These are phyloP conservation scores for Boletus vermiculosoides DNA, from an alignment of 768 basidiomycete genomes.

Conservation along the genomic window DNA sequence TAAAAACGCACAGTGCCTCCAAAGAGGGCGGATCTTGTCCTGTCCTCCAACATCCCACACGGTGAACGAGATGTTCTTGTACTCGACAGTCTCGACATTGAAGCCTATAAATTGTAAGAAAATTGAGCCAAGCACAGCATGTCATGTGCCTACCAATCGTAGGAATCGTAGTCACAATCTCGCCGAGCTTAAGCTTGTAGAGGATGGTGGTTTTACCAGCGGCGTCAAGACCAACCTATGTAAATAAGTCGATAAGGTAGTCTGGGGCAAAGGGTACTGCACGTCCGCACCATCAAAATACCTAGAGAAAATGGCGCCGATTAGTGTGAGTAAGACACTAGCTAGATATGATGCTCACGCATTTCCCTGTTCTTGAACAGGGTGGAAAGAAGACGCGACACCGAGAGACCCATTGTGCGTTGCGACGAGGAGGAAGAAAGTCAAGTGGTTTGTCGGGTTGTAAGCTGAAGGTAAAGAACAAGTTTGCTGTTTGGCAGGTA, in stretches of 20 bases:
- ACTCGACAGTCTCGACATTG: slow-evolving; percentile 99
- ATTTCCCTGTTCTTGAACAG: slow-evolving; percentile 99
- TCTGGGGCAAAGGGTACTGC: slow-evolving; percentile 20
- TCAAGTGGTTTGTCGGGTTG: slow-evolving; percentile 28
- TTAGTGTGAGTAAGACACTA: slow-evolving; percentile 21
- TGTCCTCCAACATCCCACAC: slow-evolving; percentile 99
- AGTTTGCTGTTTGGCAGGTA: slow-evolving; percentile 33
- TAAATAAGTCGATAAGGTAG: slow-evolving; percentile 9
- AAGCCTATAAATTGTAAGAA: slow-evolving; percentile 64
- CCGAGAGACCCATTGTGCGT: slow-evolving; percentile 70
- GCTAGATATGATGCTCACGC: slow-evolving; percentile 61
- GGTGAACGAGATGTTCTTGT: slow-evolving; percentile 99
- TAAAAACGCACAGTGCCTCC: slow-evolving; percentile 93
- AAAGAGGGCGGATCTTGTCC: slow-evolving; percentile 99
- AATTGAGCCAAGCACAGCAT: neutral
- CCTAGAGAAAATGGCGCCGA: slow-evolving; percentile 50
- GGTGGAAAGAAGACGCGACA: slow-evolving; percentile 73
- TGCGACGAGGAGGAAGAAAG: slow-evolving; percentile 33
- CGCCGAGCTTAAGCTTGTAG: slow-evolving; percentile 99
- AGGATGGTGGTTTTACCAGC: slow-evolving; percentile 98
- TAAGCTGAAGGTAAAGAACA: slow-evolving; percentile 31
- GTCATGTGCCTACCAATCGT: slow-evolving; percentile 80
- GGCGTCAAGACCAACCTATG: slow-evolving; percentile 96
- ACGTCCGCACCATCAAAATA: slow-evolving; percentile 82
- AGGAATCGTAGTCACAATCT: slow-evolving; percentile 99